Evolutionary conservation across 257 asterid genomes (phyloP).

Genomic region (Apocynum venetum): DNA sequence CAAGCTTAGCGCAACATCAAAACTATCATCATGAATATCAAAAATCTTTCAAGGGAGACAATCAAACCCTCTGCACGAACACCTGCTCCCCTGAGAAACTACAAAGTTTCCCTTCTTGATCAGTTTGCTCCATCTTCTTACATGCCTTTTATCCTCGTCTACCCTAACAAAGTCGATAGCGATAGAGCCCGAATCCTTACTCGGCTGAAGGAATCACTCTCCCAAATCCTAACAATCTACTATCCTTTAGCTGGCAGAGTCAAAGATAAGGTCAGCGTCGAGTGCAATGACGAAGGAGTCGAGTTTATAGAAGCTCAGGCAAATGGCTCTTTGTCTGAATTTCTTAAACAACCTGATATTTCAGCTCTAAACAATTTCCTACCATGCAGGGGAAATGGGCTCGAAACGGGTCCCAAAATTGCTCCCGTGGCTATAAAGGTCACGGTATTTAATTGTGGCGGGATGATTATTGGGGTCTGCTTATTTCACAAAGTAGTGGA

Average conservation of each 20-base stretch:
- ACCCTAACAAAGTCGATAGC: neutral
- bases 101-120: slow-evolving; percentile 22
- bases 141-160: slow-evolving; percentile 26
- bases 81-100: slow-evolving; percentile 17
- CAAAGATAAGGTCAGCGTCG: slow-evolving; percentile 11
- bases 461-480: slow-evolving; percentile 23
- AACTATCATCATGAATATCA: neutral
- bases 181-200: neutral
- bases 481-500: slow-evolving; percentile 25
- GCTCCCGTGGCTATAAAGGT: slow-evolving; percentile 15
- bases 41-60: slow-evolving; percentile 11
- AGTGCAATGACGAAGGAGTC: slow-evolving; percentile 27
- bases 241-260: slow-evolving; percentile 31
- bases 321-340: slow-evolving; percentile 10
- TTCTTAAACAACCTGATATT: slow-evolving; percentile 24
- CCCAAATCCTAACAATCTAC: slow-evolving; percentile 20
- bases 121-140: slow-evolving; percentile 23
- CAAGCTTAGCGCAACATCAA: neutral
- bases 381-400: slow-evolving; percentile 22
- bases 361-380: slow-evolving; percentile 16
- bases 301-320: slow-evolving; percentile 19
- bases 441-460: slow-evolving; percentile 20
- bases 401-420: slow-evolving; percentile 11
- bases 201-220: slow-evolving; percentile 17
- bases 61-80: slow-evolving; percentile 26